Conservation (phyloP, 225 moss, liverwort and hornwort species). For the Pseudoscleropodium purum region DNA sequence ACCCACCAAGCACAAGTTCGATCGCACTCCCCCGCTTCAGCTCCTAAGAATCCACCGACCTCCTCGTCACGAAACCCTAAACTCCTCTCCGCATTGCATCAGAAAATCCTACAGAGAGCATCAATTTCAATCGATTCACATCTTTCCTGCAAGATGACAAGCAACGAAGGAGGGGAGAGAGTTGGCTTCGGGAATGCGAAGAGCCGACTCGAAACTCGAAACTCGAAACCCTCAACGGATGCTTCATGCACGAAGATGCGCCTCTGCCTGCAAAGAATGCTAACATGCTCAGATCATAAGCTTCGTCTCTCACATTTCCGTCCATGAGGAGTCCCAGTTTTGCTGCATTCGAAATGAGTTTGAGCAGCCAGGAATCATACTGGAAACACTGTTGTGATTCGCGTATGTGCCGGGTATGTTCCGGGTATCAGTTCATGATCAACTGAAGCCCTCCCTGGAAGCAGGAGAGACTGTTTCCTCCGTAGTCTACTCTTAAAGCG, state of each 20-base stretch:
- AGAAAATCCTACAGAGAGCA: neutral
- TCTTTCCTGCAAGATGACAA: neutral
- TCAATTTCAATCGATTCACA: neutral
- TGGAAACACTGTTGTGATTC: neutral
- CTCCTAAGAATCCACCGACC: neutral
- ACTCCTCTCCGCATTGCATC: neutral
- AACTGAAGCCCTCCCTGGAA: neutral
- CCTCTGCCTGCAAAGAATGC: neutral
- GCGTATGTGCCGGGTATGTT: neutral
- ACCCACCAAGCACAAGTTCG: neutral
- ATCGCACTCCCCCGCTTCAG: no score
- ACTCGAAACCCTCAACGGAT: neutral
- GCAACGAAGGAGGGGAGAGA: neutral
- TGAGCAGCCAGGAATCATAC: neutral
- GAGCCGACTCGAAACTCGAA: neutral
- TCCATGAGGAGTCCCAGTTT: neutral
- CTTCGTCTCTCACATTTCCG: neutral
- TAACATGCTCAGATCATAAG: neutral
- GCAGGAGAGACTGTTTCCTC: neutral
- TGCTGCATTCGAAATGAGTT: neutral
- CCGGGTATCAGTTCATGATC: neutral
- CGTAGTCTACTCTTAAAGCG: no score
- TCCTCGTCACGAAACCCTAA: neutral
- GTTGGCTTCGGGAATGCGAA: neutral
- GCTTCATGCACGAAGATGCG: neutral